Evolutionary conservation across 2,329 filamentous ascomycete species (phyloP).

Genomic region (Botrytis deweyae): DNA sequence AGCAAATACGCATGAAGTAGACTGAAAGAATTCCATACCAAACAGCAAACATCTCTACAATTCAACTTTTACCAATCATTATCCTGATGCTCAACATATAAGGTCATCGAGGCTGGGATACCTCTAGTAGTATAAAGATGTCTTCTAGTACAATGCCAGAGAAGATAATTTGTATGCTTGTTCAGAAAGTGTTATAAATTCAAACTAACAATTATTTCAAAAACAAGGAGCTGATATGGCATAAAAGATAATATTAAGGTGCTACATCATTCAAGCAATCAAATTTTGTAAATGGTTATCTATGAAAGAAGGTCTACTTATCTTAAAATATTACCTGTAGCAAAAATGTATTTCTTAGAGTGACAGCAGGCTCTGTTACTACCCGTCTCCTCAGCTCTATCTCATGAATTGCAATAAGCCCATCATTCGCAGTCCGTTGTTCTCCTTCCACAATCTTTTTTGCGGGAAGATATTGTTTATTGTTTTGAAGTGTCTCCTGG

Average conservation of each 20-base stretch:
- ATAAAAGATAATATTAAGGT: not conserved
- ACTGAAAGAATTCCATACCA: not conserved
- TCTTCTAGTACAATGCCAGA: not conserved
- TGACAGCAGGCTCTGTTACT: not conserved
- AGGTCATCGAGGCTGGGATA: fast-evolving
- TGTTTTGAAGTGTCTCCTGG: fast-evolving
- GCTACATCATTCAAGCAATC: fast-evolving
- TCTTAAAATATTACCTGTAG: not conserved
- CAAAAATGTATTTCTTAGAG: not conserved
- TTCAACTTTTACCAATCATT: fast-evolving
- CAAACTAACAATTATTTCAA: not conserved
- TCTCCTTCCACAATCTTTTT: fast-evolving
- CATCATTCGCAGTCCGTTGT: not conserved
- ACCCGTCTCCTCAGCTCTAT: not conserved
- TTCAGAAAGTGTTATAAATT: not conserved
- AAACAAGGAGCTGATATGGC: not conserved
- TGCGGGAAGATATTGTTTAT: not conserved
- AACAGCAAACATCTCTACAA: not conserved
- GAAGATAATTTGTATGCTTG: not conserved
- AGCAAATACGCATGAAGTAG: not conserved
- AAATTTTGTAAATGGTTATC: fast-evolving
- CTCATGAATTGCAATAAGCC: not conserved
- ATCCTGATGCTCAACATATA: not conserved
- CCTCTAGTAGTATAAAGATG: not conserved
- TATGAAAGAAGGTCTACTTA: not conserved